Percentiles rank a stretch among this genome's conserved stretches.
phyloP scores from a whole-genome alignment of 2,329 filamentous ascomycete genomes.

The Emergomyces pasteurianus region DNA sequence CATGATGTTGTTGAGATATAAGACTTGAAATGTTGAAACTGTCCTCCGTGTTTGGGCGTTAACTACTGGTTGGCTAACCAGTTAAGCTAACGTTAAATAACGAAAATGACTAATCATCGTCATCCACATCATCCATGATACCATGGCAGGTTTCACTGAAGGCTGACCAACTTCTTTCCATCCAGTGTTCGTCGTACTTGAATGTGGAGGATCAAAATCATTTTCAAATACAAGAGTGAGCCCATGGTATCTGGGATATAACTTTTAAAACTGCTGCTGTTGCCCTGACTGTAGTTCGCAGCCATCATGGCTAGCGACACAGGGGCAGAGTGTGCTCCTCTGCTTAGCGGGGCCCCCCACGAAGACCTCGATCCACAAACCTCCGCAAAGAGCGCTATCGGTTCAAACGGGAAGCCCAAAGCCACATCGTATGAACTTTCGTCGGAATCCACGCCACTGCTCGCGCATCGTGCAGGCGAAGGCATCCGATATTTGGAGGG shows the following conservation, averaged over 20 bases:
- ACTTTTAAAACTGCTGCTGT: neutral
- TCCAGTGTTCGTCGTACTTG: neutral
- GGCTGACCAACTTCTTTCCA: neutral
- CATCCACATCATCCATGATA: neutral
- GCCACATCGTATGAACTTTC: constrained; percentile 22
- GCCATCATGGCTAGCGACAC: constrained; percentile 7
- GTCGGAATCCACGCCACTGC: constrained; percentile 33
- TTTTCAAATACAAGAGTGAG: neutral
- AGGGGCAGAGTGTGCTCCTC: constrained; percentile 3
- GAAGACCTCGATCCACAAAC: neutral
- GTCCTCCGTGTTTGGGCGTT: too few species aligned
- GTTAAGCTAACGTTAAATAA: too few species aligned
- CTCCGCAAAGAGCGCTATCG: constrained; percentile 8
- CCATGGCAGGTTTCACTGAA: neutral
- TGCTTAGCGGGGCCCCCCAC: neutral
- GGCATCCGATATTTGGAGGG: constrained; percentile 15
- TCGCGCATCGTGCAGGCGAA: constrained; percentile 25
- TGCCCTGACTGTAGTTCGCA: neutral
- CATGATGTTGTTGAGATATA: too few species aligned
- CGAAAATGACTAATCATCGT: neutral
- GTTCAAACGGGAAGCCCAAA: constrained; percentile 12
- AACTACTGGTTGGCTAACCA: too few species aligned
- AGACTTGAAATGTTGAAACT: too few species aligned
- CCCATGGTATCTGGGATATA: neutral
- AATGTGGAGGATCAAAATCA: neutral